Percentiles rank a stretch among this genome's conserved stretches.
Conservation (phyloP, 2,329 filamentous ascomycete species). For the Capronia americana region DNA sequence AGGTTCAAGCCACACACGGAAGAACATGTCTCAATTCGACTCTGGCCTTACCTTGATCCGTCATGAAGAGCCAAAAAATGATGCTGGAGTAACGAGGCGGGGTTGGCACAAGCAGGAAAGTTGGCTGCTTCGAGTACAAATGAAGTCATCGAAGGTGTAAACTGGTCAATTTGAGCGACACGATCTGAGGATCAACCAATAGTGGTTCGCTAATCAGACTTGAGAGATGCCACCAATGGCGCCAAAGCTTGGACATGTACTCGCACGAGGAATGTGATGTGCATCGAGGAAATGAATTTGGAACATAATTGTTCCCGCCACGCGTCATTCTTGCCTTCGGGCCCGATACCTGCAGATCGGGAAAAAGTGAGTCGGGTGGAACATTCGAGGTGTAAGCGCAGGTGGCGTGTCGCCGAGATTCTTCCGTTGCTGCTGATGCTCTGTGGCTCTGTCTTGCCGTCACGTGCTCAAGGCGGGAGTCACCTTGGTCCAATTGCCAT, state of each 20-base stretch:
- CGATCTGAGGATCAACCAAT: conserved; percentile 19
- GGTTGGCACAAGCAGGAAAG: not conserved
- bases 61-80: not conserved
- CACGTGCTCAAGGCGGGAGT: not conserved
- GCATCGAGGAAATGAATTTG: no score
- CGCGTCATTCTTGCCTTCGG: not conserved
- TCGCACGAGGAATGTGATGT: not conserved
- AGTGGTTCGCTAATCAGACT: conserved; percentile 4
- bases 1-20: conserved; percentile 14
- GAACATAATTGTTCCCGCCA: not conserved
- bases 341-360: not conserved
- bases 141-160: conserved; percentile 21
- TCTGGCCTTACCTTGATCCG: conserved; percentile 2
- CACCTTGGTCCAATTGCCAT: no score
- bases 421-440: not conserved
- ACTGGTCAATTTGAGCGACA: conserved; percentile 5
- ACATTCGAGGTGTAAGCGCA: not conserved
- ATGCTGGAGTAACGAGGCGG: not conserved
- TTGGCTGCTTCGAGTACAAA: conserved; percentile 5
- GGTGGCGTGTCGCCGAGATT: not conserved
- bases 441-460: not conserved
- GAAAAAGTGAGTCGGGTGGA: not conserved
- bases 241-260: not conserved
- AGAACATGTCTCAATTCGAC: conserved; percentile 5
- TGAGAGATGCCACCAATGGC: conserved; percentile 1